These are phyloP conservation scores for Arachnopeziza araneosa DNA, from an alignment of 2,329 filamentous ascomycete species.

Conservation along the genomic window DNA sequence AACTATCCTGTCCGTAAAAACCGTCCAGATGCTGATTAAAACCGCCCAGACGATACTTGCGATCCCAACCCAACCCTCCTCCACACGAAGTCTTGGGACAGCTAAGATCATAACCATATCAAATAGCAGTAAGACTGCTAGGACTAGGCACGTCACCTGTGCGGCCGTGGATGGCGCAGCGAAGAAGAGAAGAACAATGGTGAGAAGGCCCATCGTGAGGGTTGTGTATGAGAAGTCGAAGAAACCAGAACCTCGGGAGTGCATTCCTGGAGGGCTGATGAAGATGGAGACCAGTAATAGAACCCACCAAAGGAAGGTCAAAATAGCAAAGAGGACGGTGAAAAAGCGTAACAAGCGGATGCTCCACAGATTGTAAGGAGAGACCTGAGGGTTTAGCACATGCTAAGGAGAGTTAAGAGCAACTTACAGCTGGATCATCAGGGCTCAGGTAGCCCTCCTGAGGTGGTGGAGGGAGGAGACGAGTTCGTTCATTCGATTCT, in stretches of 20 bases:
- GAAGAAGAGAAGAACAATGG: constrained; percentile 82
- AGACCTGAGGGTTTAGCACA: constrained; percentile 42
- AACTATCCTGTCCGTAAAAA: constrained; percentile 75
- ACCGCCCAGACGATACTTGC: constrained; percentile 79
- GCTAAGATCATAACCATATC: constrained; percentile 75
- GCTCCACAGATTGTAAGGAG: constrained; percentile 92
- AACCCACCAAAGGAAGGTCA: constrained; percentile 90
- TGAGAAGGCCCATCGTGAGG: constrained; percentile 68
- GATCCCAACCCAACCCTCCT: constrained; percentile 91
- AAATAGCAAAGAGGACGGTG: constrained; percentile 66
- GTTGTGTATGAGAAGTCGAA: constrained; percentile 81
- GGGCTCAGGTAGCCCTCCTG: constrained; percentile 58
- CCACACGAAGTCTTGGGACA: constrained; percentile 67
- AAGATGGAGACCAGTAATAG: constrained; percentile 85
- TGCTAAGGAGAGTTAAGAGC: neutral
- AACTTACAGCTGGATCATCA: constrained; percentile 71
- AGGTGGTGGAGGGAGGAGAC: constrained; percentile 25
- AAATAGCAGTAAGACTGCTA: constrained; percentile 62
- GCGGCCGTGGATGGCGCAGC: constrained; percentile 74
- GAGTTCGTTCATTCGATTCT: constrained; percentile 53
- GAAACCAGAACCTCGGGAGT: constrained; percentile 87
- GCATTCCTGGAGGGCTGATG: constrained; percentile 80
- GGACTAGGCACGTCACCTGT: constrained; percentile 64
- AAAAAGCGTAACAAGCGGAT: constrained; percentile 75
- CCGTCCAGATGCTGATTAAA: constrained; percentile 71